Evolutionary conservation across 768 basidiomycete species (phyloP), one percentile per base, ranked within the genome.

Genomic region (Crassisporium funariophilum): DNA sequence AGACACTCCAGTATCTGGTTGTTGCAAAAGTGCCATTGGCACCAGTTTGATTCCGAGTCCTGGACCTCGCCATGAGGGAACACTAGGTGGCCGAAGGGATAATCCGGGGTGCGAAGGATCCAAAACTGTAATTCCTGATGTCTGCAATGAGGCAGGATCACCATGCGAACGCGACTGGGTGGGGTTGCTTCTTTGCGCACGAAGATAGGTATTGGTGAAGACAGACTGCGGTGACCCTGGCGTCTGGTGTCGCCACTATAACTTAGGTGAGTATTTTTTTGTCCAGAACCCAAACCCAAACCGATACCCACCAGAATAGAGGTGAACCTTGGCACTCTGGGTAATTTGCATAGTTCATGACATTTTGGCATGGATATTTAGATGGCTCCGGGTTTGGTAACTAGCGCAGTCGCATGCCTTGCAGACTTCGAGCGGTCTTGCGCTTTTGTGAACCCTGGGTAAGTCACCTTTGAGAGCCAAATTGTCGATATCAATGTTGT

Each of bases 211-310:
- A 22, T 33, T 10, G 31, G 29, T 17, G 35, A 61, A 40, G 20
- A 65, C 39, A 0, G 55, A 40, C 10, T 47, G 44, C 11, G 57
- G 42, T 13, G 65, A 62, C 7, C 76, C 77, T 0, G 73, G 75
- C 4, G 67, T 72, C 44, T 74, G 73, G 31, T 65, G 57, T 19
- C 65, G 67, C 55, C 72, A 75, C 76, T 78, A 38, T 5, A 29
- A 22, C 13, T 15, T 6, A 23, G 25, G 9, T 21, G 25, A 38
- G 36, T 29, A n/a, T n/a, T 33, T 35, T 35, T 7, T 41, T 13
- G 4, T 8, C 6, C 39, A 15, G 27, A n/a, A 33, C 33, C 25
- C 11, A 24, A 17, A 23, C 35, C 7, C 37, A 11, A 11, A 29
- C 24, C 35, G 9, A 17, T 17, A 49, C 69, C 34, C 16, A 76